A percentile compares a stretch with the other conserved stretches of the same genome.
These are phyloP conservation scores for Rosa hybrid DNA, from an alignment of 331 rosid species.

Conservation along the genomic window DNA sequence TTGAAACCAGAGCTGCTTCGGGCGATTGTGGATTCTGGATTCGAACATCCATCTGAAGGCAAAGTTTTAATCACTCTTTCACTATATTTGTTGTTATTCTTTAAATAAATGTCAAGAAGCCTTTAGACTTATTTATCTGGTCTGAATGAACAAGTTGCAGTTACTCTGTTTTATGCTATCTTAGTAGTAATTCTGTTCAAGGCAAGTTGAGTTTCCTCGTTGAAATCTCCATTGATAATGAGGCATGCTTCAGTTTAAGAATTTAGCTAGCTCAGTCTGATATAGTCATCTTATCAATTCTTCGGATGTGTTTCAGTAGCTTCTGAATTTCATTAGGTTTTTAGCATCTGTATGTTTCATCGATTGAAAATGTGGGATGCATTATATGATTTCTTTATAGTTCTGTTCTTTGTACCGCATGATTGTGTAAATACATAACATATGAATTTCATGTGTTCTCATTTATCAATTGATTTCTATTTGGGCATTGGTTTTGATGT, in stretches of 20 bases:
- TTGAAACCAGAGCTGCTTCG: conserved; percentile 98
- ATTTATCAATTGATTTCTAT: background rate
- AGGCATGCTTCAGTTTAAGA: background rate
- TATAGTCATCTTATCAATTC: background rate
- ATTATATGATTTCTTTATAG: background rate
- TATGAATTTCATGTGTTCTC: background rate
- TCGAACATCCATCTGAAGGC: conserved; percentile 99
- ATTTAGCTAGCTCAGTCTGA: background rate
- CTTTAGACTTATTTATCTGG: background rate
- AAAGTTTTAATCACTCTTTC: conserved; percentile 29
- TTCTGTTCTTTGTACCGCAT: background rate
- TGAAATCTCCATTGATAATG: background rate
- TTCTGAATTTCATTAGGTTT: background rate
- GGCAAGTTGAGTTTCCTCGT: background rate
- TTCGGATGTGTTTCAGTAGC: background rate
- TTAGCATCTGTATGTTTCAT: background rate
- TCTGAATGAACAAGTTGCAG: background rate
- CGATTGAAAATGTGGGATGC: background rate
- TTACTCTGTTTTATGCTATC: background rate
- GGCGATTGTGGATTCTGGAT: conserved; percentile 93
- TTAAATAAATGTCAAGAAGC: background rate
- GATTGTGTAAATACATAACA: background rate
- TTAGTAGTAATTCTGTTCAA: background rate
- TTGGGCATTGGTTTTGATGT: background rate
- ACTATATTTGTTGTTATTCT: background rate